Evolutionary conservation across 331 rosid species (phyloP), one percentile per base, ranked within the genome.

Genomic region (Malus hybrid): DNA sequence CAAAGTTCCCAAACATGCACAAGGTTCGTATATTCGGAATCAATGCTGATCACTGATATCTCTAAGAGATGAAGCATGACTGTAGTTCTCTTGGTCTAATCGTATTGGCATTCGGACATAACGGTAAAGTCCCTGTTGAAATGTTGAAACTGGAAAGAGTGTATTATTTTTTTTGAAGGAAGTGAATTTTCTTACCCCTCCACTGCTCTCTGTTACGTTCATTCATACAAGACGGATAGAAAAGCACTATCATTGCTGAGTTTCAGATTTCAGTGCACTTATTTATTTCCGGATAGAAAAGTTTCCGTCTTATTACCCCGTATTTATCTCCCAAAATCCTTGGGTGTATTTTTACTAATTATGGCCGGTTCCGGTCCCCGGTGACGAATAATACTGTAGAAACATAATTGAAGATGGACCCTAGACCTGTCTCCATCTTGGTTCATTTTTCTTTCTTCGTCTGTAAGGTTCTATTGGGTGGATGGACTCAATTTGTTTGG

Each of bases 1-100:
- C 86, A 8, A 83, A 83, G 78, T 83, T 83, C 78, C 86, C 86
- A 42, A 67, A 83, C 78, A 83, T 83, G 86, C 86, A 83, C 81
- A 83, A 79, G 78, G 86, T 83, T 60, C 78, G 86, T 12, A 83
- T 83, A 79, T 83, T 83, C 61, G 86, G 86, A 15, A 83, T 83
- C 80, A 83, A 83, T 44, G 83, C 75, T 5, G 86, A 82, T 71
- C 75, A 64, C 60, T 83, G 78, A 83, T 66, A 66, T 60, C 10
- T 46, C 46, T 26, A 22, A 28, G 56, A 63, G 68, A 50, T 62
- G 36, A 63, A 65, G 57, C 56, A 68, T 68, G 79, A 65, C 67
- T 36, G 30, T 72, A 57, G 36, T 63, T 73, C 36, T 44, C 66
- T 67, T 50, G 68, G 56, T 64, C 58, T 70, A 30, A 72, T 78